A percentile compares a stretch with the other conserved stretches of the same genome.
phyloP scores from a whole-genome alignment of 805 yeast genomes.

The Yamadazyma sp. region DNA sequence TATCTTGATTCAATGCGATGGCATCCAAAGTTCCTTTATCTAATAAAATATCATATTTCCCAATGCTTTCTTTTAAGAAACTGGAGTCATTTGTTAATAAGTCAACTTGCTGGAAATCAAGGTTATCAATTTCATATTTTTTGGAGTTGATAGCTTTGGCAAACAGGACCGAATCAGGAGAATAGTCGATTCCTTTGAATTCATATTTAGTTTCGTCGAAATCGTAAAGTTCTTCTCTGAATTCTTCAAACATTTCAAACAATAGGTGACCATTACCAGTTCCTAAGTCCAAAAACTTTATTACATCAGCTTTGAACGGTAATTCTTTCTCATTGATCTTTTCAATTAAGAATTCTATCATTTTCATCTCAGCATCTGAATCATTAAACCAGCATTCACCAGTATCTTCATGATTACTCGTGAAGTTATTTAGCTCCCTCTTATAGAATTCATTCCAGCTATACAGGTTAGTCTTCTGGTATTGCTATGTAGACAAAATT shows the following conservation, averaged over 20 bases:
- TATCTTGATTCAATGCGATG: constrained; percentile 74
- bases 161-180: constrained; percentile 74
- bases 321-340: constrained; percentile 34
- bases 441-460: constrained; percentile 88
- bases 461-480: constrained; percentile 17
- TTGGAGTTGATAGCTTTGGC: constrained; percentile 56
- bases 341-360: constrained; percentile 67
- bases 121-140: constrained; percentile 31
- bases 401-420: constrained; percentile 72
- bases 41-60: constrained; percentile 65
- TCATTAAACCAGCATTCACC: constrained; percentile 98
- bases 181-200: constrained; percentile 76
- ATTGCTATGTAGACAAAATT: not conserved
- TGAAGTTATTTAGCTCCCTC: constrained; percentile 68
- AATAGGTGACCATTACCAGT: constrained; percentile 95
- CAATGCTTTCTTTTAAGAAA: constrained; percentile 33
- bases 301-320: constrained; percentile 19
- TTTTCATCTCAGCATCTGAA: constrained; percentile 84
- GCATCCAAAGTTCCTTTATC: constrained; percentile 99
- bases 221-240: constrained; percentile 38
- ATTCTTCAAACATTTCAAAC: constrained; percentile 65
- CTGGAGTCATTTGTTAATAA: constrained; percentile 45
- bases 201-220: constrained; percentile 6
- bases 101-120: constrained; percentile 68
- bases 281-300: constrained; percentile 74